Base-by-base conservation (phyloP, 441 rosid species). In the Eruca vesicaria region DNA sequence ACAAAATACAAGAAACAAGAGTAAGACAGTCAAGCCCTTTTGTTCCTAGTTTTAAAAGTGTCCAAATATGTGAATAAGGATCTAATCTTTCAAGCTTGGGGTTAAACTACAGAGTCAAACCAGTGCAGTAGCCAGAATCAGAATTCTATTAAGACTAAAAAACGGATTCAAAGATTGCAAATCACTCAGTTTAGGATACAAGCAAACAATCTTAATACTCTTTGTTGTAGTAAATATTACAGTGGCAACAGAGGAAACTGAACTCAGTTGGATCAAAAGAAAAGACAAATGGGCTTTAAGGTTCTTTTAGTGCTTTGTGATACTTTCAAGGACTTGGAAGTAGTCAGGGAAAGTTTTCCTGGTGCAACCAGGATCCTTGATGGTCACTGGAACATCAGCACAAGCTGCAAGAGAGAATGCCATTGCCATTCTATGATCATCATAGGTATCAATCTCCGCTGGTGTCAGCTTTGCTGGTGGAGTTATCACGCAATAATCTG, bases 361-460 rank as follows among this genome's bases (percentile, higher is more conserved):
- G 4, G 98, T 96, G 84, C 99, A 96, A 45, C 89, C 86, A 0
- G 99, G 98, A 85, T 96, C 99, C 56, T 68, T 94, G 84, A 96
- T 92, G 66, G 95, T 96, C 55, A 96, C 94, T 2, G 97, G 92
- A 74, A 92, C 99, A 28, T 88, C 96, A n/a, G 86, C 92, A 78
- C 98, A 96, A 62, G 98, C 97, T 12, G 98, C 98, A 14, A 96
- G 95, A 19, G 99, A 94, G 84, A 94, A 96, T 6, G 98, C 88
- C 99, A 96, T 88, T 69, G 99, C 99, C 99, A 96, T 96, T 65
- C 99, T 83, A 66, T 92, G 98, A 83, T 96, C 98, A 64, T 94
- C 98, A 2, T 92, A 92, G 5, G 99, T 96, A 77, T 92, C 98
- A n/a, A 96, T 94, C 45, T 86, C 91, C 2, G 98, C 71, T 4